Conservation (phyloP, 257 asterid species). For the Nicotiana benthamiana region DNA sequence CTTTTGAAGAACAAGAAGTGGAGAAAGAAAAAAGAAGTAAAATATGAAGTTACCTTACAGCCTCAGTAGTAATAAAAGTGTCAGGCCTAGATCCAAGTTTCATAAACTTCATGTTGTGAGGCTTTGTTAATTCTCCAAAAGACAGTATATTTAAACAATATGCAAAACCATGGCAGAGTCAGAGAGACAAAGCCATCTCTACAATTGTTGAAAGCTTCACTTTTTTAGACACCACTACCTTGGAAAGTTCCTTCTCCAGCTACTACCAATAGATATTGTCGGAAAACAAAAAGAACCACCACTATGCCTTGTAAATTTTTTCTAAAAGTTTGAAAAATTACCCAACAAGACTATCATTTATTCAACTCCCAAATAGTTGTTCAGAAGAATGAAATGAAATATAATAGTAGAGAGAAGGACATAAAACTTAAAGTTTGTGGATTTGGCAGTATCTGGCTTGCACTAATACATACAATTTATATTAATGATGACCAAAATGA, state of each 20-base stretch:
- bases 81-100: conserved; percentile 58
- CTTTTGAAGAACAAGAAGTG: not conserved
- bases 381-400: not conserved
- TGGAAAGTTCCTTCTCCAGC: conserved; percentile 32
- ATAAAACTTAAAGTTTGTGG: not conserved
- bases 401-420: not conserved
- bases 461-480: conserved; percentile 1
- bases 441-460: conserved; percentile 11
- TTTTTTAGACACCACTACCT: conserved; percentile 15
- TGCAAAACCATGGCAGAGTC: conserved; percentile 17
- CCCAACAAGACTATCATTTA: not conserved
- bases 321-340: conserved; percentile 2
- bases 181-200: conserved; percentile 9
- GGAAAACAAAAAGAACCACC: conserved; percentile 10
- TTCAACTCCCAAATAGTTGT: conserved; percentile 1
- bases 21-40: not conserved
- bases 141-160: not conserved
- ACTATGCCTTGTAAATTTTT: not conserved
- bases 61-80: conserved; percentile 49
- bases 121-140: not conserved
- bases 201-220: conserved; percentile 19
- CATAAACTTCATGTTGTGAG: conserved; percentile 44
- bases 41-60: conserved; percentile 30
- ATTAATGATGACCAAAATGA: conserved; percentile 11
- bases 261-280: conserved; percentile 39